A percentile compares a stretch with the other conserved stretches of the same genome.
These are phyloP conservation scores for Vigna radiata DNA, from an alignment of 306 rosid species.

Conservation along the genomic window DNA sequence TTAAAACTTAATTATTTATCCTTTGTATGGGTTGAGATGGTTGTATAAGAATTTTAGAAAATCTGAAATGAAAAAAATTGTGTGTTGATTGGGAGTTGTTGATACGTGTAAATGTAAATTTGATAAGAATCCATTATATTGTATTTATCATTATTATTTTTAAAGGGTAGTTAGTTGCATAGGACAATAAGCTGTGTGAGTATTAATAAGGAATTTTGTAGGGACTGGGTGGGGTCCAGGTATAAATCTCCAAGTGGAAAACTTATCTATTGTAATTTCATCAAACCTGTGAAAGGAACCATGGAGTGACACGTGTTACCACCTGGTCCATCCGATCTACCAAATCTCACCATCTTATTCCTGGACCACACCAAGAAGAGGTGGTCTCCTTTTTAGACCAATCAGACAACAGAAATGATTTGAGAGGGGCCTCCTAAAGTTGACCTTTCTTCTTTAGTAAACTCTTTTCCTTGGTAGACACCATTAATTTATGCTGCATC, in stretches of 20 bases:
- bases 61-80: too few species aligned
- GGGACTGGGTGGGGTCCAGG: background rate
- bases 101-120: too few species aligned
- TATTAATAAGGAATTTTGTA: background rate
- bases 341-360: conserved; percentile 13
- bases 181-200: background rate
- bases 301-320: conserved; percentile 31
- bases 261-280: conserved; percentile 11
- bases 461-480: too few species aligned
- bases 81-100: background rate
- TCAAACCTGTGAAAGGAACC: background rate
- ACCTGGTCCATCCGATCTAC: background rate
- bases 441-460: conserved; percentile 30
- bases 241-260: conserved; percentile 10
- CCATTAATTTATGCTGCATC: conserved; percentile 40
- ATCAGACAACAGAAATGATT: conserved; percentile 28
- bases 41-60: too few species aligned
- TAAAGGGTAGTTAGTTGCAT: background rate
- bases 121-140: background rate
- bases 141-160: background rate
- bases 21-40: too few species aligned
- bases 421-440: conserved; percentile 30
- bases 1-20: too few species aligned
- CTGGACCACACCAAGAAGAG: conserved; percentile 39
- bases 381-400: conserved; percentile 35